Base-by-base conservation (phyloP, 2,329 filamentous ascomycete species). In the Diaporthe amygdali region DNA sequence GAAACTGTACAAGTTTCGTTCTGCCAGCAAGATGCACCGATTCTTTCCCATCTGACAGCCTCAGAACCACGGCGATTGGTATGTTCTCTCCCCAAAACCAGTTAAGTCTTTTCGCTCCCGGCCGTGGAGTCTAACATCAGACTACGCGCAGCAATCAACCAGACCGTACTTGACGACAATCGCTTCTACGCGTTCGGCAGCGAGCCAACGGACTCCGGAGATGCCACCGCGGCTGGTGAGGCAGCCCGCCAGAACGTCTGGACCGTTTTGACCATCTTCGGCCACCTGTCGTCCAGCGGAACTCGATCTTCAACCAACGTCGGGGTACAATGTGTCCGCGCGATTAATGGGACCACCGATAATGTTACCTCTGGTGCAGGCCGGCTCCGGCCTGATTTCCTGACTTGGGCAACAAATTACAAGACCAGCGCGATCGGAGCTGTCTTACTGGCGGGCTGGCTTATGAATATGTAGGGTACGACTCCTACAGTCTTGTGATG, bases 181-280 rank as follows among this genome's bases (percentile, higher is more conserved):
- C 68, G 59, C 9, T 70, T 70, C 37, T 70, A 66, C 61, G 68
- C 68, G 8, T 66, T 49, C n/a, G 68, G 59, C 14, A 70, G 59
- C 32, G 15, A 17, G 32, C 59, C 59, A 3, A 49, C 39, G 12
- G 49, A 70, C 41, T 49, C 59, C 22, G 37, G 41, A 20, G 56
- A 70, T 39, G 32, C 32, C 34, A 59, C 49, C n/a, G 30, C 68
- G 8, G 68, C 59, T 10, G 20, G 30, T 22, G 20, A 49, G 17
- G 68, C 56, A n/a, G 68, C 68, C 14, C 27, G 15, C 22, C 46
- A 70, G 41, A 70, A 70, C 10, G 51, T 67, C 4, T 67, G 61
- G 61, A 37, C 61, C 7, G 69, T 70, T 32, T 34, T 70, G 22
- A 70, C 61, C 10, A 66, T 70, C 4, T 70, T 70, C 32, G 46